Percentiles rank a stretch among this genome's conserved stretches.
These are phyloP conservation scores for Juglanconis juglandina DNA, from an alignment of 2,329 filamentous ascomycete genomes.

Conservation along the genomic window DNA sequence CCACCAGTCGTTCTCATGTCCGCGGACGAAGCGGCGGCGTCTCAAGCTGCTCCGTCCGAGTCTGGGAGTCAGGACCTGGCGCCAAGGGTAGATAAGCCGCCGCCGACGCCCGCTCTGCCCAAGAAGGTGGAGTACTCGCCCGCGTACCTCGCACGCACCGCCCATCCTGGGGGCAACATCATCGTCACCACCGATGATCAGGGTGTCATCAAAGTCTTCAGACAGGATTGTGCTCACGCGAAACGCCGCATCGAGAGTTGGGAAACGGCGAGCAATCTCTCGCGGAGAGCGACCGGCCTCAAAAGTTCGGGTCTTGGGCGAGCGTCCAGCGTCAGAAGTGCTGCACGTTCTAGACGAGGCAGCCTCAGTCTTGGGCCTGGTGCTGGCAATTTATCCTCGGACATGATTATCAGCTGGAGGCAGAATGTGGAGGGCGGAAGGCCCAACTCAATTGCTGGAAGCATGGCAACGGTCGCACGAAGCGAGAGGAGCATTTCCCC, in stretches of 20 bases:
- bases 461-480: conserved; percentile 34
- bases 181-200: conserved; percentile 86
- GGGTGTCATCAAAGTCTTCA: conserved; percentile 88
- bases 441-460: conserved; percentile 32
- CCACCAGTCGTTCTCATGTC: conserved; percentile 81
- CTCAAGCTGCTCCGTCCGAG: conserved; percentile 28
- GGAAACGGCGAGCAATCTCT: conserved; percentile 76
- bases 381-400: conserved; percentile 44
- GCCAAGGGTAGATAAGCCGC: conserved; percentile 10
- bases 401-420: conserved; percentile 86
- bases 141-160: conserved; percentile 70
- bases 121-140: conserved; percentile 65
- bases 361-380: conserved; percentile 43
- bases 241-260: conserved; percentile 75
- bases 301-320: conserved; percentile 57
- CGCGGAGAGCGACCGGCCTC: conserved; percentile 56
- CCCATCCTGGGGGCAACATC: conserved; percentile 80
- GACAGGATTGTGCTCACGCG: conserved; percentile 83
- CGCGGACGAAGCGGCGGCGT: conserved; percentile 55
- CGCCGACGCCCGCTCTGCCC: conserved; percentile 22
- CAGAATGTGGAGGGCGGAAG: conserved; percentile 56
- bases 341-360: conserved; percentile 43
- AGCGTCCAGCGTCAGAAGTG: conserved; percentile 54
- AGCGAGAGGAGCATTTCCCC: conserved; percentile 57
- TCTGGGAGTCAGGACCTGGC: conserved; percentile 6